These are phyloP conservation scores for Xylaria sp. DNA, from an alignment of 2,329 filamentous ascomycete genomes.

Conservation along the genomic window DNA sequence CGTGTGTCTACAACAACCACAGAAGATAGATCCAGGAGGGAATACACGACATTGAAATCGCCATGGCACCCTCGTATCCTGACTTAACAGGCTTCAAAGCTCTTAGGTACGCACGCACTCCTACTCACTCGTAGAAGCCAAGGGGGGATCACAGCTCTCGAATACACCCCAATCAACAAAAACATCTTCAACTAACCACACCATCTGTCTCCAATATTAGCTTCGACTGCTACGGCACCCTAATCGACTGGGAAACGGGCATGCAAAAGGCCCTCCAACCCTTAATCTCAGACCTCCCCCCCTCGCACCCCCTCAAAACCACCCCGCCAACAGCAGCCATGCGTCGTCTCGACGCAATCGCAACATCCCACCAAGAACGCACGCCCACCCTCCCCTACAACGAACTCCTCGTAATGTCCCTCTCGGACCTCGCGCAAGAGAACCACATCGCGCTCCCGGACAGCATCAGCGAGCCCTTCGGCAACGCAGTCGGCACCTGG, in stretches of 20 bases:
- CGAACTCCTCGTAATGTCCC: constrained; percentile 63
- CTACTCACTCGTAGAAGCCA: background rate
- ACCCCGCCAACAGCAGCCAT: constrained; percentile 55
- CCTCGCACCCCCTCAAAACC: constrained; percentile 52
- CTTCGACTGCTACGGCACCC: constrained; percentile 84
- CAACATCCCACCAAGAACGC: constrained; percentile 61
- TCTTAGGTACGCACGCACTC: constrained; percentile 39
- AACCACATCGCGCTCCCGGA: constrained; percentile 54
- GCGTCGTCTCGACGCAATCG: constrained; percentile 58
- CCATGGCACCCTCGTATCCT: constrained; percentile 44
- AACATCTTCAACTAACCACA: constrained; percentile 14
- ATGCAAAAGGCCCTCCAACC: constrained; percentile 65
- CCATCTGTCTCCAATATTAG: constrained; percentile 49
- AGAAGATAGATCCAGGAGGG: background rate
- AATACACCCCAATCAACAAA: background rate
- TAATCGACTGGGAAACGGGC: constrained; percentile 82
- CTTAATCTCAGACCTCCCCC: constrained; percentile 54
- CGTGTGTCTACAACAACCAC: background rate
- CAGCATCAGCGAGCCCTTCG: constrained; percentile 61
- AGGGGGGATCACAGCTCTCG: background rate
- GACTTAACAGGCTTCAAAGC: constrained; percentile 48
- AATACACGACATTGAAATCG: constrained; percentile 22
- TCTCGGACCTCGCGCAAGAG: constrained; percentile 59
- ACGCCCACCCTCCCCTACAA: constrained; percentile 70
- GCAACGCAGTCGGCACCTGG: constrained; percentile 64